Base-by-base conservation (phyloP, 441 rosid genomes). In the Populus hybrid region DNA sequence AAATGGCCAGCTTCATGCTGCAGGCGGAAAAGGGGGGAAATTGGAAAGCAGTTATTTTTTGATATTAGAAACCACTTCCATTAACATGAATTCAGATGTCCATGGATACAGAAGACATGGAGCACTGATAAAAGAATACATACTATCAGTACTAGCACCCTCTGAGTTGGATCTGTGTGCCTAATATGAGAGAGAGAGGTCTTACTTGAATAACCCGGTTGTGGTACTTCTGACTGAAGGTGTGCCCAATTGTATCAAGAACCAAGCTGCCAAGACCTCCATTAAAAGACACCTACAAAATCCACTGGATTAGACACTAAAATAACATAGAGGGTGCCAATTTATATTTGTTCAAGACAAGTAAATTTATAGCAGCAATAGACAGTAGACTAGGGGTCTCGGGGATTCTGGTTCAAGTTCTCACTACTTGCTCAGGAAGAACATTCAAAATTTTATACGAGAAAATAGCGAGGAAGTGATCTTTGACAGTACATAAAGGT, bases 1-100 rank as follows among this genome's bases (percentile, higher is more conserved):
- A 93, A 92, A 88, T 95, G 98, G 21, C 98, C 97, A 68, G 99
- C 99, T 88, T 95, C 99, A 74, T 93, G 99, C 98, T 95, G 86
- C 86, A 64, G 40, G 18, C 18, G 4, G 23, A 59, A 56, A 33
- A 65, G 71, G 21, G 14, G 4, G 5, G 2, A 36, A 63, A 42
- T 7, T 26, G 9, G 23, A 45, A 14, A n/a, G 5, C 36, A 23
- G 9, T 73, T 33, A 56, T 28, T 73, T 73, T 8, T 4, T 76
- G 26, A 40, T 9, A 66, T 20, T 20, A 21, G 3, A 1, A n/a
- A 29, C 7, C 28, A 6, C 10, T 24, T 36, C 53, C 72, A 69
- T 69, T 11, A 69, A 36, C 42, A 36, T 35, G 50, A 36, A 26
- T 20, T 20, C n/a, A 9, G 31, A 69, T 21, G 50, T 16, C 24